phyloP scores from a whole-genome alignment of 2,329 filamentous ascomycete species.

The Zasmidium cellare region DNA sequence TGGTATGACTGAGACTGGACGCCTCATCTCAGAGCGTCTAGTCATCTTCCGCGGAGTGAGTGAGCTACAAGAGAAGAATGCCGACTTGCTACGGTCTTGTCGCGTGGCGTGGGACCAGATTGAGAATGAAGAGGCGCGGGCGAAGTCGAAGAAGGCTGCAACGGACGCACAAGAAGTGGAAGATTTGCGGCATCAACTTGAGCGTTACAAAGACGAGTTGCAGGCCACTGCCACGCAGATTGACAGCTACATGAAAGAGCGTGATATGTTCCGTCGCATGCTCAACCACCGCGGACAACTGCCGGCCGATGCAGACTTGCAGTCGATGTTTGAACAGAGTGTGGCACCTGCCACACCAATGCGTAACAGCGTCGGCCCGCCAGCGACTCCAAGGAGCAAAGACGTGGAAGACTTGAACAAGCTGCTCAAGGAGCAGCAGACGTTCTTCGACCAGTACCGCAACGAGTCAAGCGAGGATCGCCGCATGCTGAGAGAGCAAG shows the following conservation, averaged over 20 bases:
- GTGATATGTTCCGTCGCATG: constrained; percentile 96
- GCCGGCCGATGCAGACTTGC: constrained; percentile 61
- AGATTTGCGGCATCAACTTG: constrained; percentile 68
- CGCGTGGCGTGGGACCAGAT: constrained; percentile 83
- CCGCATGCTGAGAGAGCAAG: constrained; percentile 78
- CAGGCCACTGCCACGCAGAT: constrained; percentile 78
- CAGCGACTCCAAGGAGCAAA: constrained; percentile 52
- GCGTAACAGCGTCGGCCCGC: constrained; percentile 39
- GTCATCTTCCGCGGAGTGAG: constrained; percentile 83
- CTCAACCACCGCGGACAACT: constrained; percentile 71
- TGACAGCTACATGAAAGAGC: constrained; percentile 91
- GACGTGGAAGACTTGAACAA: constrained; percentile 71
- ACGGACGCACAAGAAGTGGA: constrained; percentile 66
- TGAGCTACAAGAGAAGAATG: constrained; percentile 85
- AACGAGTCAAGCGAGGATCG: constrained; percentile 82
- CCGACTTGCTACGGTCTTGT: constrained; percentile 77
- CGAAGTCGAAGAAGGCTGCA: constrained; percentile 55
- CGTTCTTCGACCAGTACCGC: constrained; percentile 85
- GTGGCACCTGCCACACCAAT: constrained; percentile 51
- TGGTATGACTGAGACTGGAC: constrained; percentile 80
- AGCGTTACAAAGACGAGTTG: constrained; percentile 81
- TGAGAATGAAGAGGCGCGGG: constrained; percentile 83
- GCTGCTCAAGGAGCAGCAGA: constrained; percentile 82
- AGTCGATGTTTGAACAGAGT: constrained; percentile 71
- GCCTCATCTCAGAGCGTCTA: constrained; percentile 86